Evolutionary conservation across 164 flowering plant genomes (phyloP).

Genomic region (Cinnamomum micranthum): DNA sequence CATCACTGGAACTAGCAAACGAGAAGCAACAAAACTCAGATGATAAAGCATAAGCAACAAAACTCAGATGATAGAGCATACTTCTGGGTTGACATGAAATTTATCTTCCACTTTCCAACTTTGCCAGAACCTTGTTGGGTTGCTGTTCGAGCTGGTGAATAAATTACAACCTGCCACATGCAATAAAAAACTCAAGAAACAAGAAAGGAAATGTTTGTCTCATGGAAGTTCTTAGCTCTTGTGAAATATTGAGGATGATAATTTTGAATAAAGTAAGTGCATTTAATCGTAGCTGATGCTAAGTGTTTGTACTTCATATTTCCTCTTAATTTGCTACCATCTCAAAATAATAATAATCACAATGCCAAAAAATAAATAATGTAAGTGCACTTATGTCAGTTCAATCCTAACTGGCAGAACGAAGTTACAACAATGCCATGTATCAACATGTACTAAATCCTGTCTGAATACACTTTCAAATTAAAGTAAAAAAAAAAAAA

Average conservation of each 20-base stretch:
- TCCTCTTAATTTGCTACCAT: too few species aligned
- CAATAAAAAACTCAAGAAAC: background rate
- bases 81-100: conserved; percentile 94
- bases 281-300: too few species aligned
- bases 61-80: conserved; percentile 25
- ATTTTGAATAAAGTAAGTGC: too few species aligned
- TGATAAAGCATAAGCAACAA: background rate
- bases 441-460: background rate
- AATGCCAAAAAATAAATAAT: too few species aligned
- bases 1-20: background rate
- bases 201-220: background rate
- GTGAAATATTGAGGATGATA: too few species aligned
- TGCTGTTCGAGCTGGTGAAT: conserved; percentile 92
- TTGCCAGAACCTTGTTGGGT: conserved; percentile 98
- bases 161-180: conserved; percentile 69
- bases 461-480: background rate
- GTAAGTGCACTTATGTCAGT: too few species aligned
- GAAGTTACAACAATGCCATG: background rate
- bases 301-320: too few species aligned
- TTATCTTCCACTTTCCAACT: conserved; percentile 92
- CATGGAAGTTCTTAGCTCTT: background rate
- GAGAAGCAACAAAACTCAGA: background rate
- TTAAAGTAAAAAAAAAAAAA: too few species aligned
- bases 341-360: too few species aligned
- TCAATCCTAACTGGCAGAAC: too few species aligned